Conservation (phyloP, 2,329 filamentous ascomycete species). For the Grosmannia clavigera region DNA sequence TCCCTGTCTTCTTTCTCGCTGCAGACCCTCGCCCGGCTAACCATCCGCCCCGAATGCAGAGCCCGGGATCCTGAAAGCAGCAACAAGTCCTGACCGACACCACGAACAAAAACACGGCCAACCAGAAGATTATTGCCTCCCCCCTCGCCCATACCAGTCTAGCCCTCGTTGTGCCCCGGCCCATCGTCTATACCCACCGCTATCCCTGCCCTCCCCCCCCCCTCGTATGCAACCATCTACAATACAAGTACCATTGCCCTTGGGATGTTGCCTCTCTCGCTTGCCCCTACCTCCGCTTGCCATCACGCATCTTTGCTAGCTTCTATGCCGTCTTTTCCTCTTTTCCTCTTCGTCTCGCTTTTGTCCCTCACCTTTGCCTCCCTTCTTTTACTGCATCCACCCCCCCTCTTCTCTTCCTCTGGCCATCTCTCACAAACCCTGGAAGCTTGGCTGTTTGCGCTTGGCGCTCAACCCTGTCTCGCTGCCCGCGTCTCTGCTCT, state of each 20-base stretch:
- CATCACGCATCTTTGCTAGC: background rate
- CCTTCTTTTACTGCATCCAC: conserved; percentile 6
- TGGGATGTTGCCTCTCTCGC: background rate
- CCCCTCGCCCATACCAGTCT: background rate
- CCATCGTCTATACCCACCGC: background rate
- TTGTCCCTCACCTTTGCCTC: conserved; percentile 11
- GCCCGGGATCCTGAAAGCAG: background rate
- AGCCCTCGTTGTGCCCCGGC: background rate
- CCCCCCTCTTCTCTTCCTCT: conserved; percentile 1
- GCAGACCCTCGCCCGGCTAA: background rate
- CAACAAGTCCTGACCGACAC: background rate
- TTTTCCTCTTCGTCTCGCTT: background rate
- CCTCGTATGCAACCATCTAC: background rate
- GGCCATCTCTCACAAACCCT: background rate
- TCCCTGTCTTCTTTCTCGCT: no score
- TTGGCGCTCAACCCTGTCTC: background rate
- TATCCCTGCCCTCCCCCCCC: background rate
- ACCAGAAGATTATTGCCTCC: background rate
- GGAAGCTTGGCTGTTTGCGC: background rate
- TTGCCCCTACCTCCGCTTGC: background rate
- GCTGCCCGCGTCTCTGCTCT: background rate
- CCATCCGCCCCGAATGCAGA: background rate
- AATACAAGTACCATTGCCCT: background rate
- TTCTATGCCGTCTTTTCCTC: background rate
- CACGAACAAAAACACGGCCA: background rate